Evolutionary conservation across 129 eudicot genomes (phyloP).

Genomic region (Chrysanthemum seticuspe): DNA sequence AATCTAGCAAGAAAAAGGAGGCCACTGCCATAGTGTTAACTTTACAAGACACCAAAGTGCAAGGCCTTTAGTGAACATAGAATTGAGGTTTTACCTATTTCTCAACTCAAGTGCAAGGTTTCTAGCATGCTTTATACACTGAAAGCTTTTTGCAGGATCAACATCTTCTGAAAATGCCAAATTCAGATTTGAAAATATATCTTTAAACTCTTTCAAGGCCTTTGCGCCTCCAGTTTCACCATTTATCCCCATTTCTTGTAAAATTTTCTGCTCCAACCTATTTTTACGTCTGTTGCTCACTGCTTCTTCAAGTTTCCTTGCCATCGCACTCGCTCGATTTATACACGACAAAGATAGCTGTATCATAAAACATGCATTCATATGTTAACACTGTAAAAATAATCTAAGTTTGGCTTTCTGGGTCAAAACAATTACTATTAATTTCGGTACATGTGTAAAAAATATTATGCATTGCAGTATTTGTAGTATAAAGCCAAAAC

Average conservation of each 20-base stretch:
- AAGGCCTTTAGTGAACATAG: background rate
- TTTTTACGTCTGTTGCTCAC: constrained; percentile 38
- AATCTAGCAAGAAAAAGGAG: no score
- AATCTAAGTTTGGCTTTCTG: background rate
- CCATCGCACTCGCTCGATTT: constrained; percentile 65
- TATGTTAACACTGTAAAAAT: no score
- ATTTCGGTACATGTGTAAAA: background rate
- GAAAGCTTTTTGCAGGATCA: constrained; percentile 36
- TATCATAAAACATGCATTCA: constrained; percentile 1
- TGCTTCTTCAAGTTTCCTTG: constrained; percentile 62
- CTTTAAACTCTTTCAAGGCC: constrained; percentile 22
- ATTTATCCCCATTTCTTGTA: constrained; percentile 12
- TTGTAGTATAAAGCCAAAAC: background rate
- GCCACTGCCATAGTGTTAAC: no score
- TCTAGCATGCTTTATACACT: constrained; percentile 51
- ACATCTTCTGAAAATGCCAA: constrained; percentile 34
- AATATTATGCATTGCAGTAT: background rate
- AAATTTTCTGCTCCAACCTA: constrained; percentile 12
- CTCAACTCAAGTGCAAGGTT: constrained; percentile 49
- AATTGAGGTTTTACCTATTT: constrained; percentile 27
- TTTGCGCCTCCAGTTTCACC: constrained; percentile 19
- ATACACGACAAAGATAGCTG: constrained; percentile 81
- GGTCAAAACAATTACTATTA: background rate
- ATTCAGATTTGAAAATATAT: constrained; percentile 39
- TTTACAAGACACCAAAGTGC: background rate